Percentiles rank a stretch among this genome's conserved stretches.
Evolutionary conservation across 2,329 filamentous ascomycete genomes (phyloP).

Genomic region (Exophiala sp.): DNA sequence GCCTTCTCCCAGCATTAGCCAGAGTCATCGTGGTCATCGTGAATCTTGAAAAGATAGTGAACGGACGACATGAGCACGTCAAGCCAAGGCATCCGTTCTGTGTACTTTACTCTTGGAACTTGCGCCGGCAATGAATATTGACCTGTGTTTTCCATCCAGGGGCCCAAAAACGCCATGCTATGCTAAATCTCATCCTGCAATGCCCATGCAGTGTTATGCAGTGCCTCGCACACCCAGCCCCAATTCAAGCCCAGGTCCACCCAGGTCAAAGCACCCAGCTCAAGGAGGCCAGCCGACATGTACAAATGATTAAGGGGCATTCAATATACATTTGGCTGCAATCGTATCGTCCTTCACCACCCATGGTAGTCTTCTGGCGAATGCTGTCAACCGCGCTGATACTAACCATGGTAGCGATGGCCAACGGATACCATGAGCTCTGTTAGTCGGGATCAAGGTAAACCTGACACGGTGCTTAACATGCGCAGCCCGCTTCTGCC

Average conservation of each 20-base stretch:
- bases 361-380: no score
- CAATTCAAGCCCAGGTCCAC: not conserved
- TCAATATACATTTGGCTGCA: slow-evolving; percentile 2
- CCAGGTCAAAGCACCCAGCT: not conserved
- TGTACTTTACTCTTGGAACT: not conserved
- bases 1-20: not conserved
- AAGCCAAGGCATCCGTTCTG: not conserved
- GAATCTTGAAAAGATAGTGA: not conserved
- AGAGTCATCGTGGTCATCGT: no score
- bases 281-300: not conserved
- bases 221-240: not conserved
- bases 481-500: slow-evolving; percentile 27
- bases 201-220: not conserved
- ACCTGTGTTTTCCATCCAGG: slow-evolving; percentile 5
- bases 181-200: slow-evolving; percentile 12
- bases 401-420: not conserved
- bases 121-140: not conserved
- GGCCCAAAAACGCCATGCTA: slow-evolving; percentile 23
- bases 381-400: not conserved
- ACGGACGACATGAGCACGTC: not conserved
- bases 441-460: not conserved
- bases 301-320: slow-evolving; percentile 1
- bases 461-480: slow-evolving; percentile 10
- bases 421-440: not conserved
- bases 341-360: no score